Evolutionary conservation across 2,329 filamentous ascomycete genomes (phyloP), one percentile per base, ranked within the genome.

Genomic region (Aspergillus novofumigatus): DNA sequence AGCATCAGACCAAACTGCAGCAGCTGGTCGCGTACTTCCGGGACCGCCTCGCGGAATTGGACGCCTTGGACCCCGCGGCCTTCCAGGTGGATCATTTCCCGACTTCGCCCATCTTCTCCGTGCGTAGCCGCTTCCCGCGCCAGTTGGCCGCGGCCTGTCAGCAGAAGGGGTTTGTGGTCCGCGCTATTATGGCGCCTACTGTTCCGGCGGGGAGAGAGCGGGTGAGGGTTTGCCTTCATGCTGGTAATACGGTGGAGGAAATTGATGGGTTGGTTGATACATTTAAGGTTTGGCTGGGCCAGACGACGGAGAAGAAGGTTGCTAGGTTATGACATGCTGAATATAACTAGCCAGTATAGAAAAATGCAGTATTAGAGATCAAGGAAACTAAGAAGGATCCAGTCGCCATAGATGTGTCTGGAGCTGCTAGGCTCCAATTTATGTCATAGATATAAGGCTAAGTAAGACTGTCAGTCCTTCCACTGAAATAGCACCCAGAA

Each of bases 181-280:
- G 87, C 2, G 80, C 86, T 0, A 88, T 90, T 17, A 85, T 90
- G 57, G 79, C 86, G 1, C 88, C 88, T 0, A 90, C 87, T 0
- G 86, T 91, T 1, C 85, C 86, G 0, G 71, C 68, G 1, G 86
- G 87, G 0, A 82, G 77, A 4, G 85, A 89, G 67, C 76, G 88
- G 10, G 82, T 90, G 0, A 75, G 88, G 8, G 77, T 91, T 0
- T 90, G 87, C 69, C 68, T 91, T 2, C 88, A 91, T 70, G 84
- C 86, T 0, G 84, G 81, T 0, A 91, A 90, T 60, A 86, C 83
- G 0, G 58, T 74, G 6, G 72, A 76, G 4, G 78, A 90, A 57
- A 77, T 89, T 0, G 78, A 86, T 4, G 77, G 75, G 0, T 67
- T 90, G 23, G 75, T 82, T 0, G 67, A 59, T 7, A 75, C 72